Conservation (phyloP, 1,139 yeast genomes). For the Pichia kudriavzevii region DNA sequence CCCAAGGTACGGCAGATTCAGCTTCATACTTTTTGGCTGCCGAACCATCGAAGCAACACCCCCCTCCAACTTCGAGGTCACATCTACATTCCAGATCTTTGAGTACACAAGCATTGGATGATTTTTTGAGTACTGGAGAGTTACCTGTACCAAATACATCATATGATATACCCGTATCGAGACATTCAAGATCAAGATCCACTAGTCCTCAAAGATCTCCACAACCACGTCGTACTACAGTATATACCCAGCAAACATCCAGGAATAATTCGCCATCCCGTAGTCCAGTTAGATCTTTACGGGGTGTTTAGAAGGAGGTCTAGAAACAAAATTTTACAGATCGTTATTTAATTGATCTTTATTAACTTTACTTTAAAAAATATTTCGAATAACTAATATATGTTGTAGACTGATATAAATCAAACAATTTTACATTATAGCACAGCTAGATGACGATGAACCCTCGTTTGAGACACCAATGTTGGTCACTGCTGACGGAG, state of each 20-base stretch:
- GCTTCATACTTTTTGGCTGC: slow-evolving; percentile 8
- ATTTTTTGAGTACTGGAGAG: slow-evolving; percentile 24
- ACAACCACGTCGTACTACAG: too few relatives aligned
- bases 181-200: too few relatives aligned
- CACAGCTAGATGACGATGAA: slow-evolving; percentile 17
- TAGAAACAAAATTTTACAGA: too few relatives aligned
- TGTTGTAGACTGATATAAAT: too few relatives aligned
- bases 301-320: too few relatives aligned
- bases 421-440: slow-evolving; percentile 25
- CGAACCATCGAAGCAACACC: slow-evolving; percentile 16
- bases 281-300: too few relatives aligned
- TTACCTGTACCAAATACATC: slow-evolving; percentile 17
- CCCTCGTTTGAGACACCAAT: slow-evolving; percentile 8
- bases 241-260: slow-evolving; percentile 2
- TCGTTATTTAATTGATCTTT: too few relatives aligned
- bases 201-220: too few relatives aligned
- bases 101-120: slow-evolving; percentile 22
- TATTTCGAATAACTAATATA: too few relatives aligned
- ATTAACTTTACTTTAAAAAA: too few relatives aligned
- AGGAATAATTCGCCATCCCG: slow-evolving; percentile 3
- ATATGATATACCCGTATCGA: too few relatives aligned
- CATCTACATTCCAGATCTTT: slow-evolving; percentile 20
- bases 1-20: too few relatives aligned
- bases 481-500: slow-evolving; percentile 42
- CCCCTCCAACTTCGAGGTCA: slow-evolving; percentile 7